Conservation (phyloP, 768 basidiomycete species). For the Inosperma sp. region DNA sequence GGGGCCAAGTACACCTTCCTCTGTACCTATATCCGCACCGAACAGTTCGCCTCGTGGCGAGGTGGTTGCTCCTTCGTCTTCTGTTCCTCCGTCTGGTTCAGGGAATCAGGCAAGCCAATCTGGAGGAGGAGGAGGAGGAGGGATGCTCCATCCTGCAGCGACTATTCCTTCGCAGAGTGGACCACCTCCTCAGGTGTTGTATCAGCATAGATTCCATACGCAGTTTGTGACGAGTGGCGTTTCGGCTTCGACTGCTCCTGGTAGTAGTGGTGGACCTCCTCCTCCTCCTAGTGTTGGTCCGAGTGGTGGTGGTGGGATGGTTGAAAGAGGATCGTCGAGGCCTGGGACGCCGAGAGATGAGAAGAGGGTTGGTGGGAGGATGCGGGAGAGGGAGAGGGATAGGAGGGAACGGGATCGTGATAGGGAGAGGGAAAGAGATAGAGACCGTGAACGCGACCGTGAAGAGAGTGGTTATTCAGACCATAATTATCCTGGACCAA, state of each 20-base stretch:
- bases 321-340: not conserved
- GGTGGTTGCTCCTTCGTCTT: too few relatives aligned
- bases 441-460: conserved; percentile 14
- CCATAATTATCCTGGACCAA: not conserved
- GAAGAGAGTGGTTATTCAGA: conserved; percentile 12
- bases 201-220: conserved; percentile 8
- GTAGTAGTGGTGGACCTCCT: not conserved
- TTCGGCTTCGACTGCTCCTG: not conserved
- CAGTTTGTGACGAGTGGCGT: conserved; percentile 7
- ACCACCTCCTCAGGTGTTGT: not conserved
- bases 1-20: too few relatives aligned
- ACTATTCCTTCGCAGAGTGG: not conserved
- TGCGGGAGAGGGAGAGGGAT: not conserved
- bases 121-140: too few relatives aligned
- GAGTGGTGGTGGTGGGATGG: not conserved
- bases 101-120: too few relatives aligned
- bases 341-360: not conserved
- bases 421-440: conserved; percentile 11
- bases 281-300: not conserved
- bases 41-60: too few relatives aligned
- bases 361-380: not conserved
- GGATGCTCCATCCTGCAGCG: not conserved
- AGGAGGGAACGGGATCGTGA: conserved; percentile 11
- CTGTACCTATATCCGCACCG: too few relatives aligned
- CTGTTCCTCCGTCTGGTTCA: too few relatives aligned